A percentile compares a stretch with the other conserved stretches of the same genome.
These are phyloP conservation scores for Daldinia decipiens DNA, from an alignment of 495 filamentous ascomycete genomes.

Conservation along the genomic window DNA sequence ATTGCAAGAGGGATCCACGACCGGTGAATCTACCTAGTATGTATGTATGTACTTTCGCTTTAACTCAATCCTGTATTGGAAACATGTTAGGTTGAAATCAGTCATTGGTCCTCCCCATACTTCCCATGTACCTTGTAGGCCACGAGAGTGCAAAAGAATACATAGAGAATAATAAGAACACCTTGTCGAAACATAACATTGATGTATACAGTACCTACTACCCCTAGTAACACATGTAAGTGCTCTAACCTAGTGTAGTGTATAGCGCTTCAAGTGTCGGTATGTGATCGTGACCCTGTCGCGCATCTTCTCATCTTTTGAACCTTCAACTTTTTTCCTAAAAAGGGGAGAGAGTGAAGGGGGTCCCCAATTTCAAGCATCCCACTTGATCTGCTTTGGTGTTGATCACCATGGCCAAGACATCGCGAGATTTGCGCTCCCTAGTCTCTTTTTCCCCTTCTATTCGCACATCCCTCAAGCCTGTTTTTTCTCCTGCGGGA, in stretches of 20 bases:
- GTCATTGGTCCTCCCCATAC: constrained; percentile 22
- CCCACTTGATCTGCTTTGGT: constrained; percentile 34
- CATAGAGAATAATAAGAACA: constrained; percentile 9
- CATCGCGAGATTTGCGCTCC: constrained; percentile 40
- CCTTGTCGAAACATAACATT: constrained; percentile 6
- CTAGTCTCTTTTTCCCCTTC: constrained; percentile 25
- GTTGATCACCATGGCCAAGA: constrained; percentile 43
- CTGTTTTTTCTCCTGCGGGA: neutral
- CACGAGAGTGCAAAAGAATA: neutral
- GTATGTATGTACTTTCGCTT: neutral
- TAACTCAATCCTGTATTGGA: constrained; percentile 3
- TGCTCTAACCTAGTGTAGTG: constrained; percentile 6
- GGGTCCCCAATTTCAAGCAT: constrained; percentile 39
- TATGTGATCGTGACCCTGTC: constrained; percentile 29
- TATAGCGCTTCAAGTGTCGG: constrained; percentile 16
- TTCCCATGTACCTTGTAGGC: constrained; percentile 3
- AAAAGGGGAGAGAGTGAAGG: constrained; percentile 31
- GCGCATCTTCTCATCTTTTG: constrained; percentile 27
- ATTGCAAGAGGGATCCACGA: neutral
- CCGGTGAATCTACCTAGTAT: neutral
- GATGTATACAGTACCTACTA: constrained; percentile 24
- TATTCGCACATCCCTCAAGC: constrained; percentile 3
- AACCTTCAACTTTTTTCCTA: constrained; percentile 40
- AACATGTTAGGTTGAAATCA: constrained; percentile 12
- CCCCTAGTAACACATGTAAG: constrained; percentile 15